Base-by-base conservation (phyloP, 2,329 filamentous ascomycete species). In the Penicillium sp. region DNA sequence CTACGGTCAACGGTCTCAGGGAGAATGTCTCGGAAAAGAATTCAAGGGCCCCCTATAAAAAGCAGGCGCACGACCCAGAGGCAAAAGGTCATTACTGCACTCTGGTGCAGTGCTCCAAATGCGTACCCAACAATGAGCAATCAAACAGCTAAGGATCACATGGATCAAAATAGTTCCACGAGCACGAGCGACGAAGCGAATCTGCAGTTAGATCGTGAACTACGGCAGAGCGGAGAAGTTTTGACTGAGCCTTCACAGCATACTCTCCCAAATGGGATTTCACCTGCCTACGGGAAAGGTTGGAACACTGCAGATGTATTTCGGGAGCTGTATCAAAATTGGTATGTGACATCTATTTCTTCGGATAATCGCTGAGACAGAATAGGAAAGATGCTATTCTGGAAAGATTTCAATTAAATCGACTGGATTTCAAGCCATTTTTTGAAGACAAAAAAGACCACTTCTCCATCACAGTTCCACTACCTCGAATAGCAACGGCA, bases 331-430 rank as follows among this genome's bases (percentile, higher is more conserved):
- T 43, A 43, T 22, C 49, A 46, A 44, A 52, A 46, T 34, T 42
- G 43, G 49, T 52, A 46, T 22, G 43, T 46, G 49, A 31, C 32
- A 27, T 29, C 13, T 24, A 14, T n/a, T 43, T 45, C 21, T 11
- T 29, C 13, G n/a, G 31, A 34, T 29, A 52, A 45, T 6, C 13
- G 34, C 49, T 52, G 43, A 52, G 27, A 39, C 13, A 44, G 18
- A 52, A 45, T 21, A 52, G 49, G 49, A 52, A 46, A 44, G 49
- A 52, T 39, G 49, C 43, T 13, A 52, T 46, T 21, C 43, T 52
- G 22, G 49, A 40, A 52, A 44, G 49, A 39, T 52, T 52, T 18
- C 43, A 52, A 24, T 21, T 52, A 43, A 43, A 52, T 22, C 49
- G 49, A 40, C 22, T 44, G 22, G 49, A 38, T 27, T 52, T 52